phyloP scores from a whole-genome alignment of 2,329 filamentous ascomycete species.

The Alternaria tenuissima region DNA sequence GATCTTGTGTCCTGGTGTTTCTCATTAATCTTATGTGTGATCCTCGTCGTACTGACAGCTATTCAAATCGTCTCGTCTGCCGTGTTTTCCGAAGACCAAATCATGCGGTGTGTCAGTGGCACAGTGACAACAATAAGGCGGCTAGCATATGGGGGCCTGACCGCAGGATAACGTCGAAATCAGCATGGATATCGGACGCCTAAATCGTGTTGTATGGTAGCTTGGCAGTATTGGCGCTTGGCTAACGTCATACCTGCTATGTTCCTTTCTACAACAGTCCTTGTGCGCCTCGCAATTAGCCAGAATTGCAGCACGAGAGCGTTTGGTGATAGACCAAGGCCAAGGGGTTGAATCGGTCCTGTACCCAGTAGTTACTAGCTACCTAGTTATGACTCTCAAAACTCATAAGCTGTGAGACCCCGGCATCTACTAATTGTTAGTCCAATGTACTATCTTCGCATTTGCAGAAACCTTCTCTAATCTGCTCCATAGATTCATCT shows the following conservation, averaged over 20 bases:
- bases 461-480: fast-evolving
- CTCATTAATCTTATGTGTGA: too few species aligned
- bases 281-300: not conserved
- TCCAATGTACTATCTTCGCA: not conserved
- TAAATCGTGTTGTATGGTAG: not conserved
- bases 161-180: too few species aligned
- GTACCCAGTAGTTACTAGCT: not conserved
- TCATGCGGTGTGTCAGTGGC: too few species aligned
- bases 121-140: too few species aligned
- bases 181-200: too few species aligned
- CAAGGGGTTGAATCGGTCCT: not conserved
- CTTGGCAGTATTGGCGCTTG: not conserved
- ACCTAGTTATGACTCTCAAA: not conserved
- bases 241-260: not conserved
- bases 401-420: not conserved
- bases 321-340: not conserved
- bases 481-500: not conserved
- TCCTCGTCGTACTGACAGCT: too few species aligned
- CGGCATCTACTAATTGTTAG: not conserved
- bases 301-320: not conserved
- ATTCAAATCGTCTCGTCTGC: too few species aligned
- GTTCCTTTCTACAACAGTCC: not conserved
- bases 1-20: too few species aligned
- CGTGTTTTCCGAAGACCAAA: too few species aligned
- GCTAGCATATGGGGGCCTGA: too few species aligned